phyloP scores from a whole-genome alignment of 1,284 basidiomycete genomes.

The Sporisorium exsertum region DNA sequence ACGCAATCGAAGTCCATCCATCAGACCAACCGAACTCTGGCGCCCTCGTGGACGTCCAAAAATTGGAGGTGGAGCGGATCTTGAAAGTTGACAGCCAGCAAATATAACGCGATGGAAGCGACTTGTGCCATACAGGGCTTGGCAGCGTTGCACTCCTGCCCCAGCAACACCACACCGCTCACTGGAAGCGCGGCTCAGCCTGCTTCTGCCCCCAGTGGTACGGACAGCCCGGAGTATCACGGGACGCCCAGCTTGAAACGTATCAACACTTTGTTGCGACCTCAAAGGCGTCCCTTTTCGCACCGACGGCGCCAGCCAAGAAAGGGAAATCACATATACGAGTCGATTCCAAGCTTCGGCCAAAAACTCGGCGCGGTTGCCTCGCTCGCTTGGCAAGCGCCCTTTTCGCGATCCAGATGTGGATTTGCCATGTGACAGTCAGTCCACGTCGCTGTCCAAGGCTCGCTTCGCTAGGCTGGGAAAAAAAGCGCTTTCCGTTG shows the following conservation, averaged over 20 bases:
- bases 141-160: neutral
- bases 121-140: neutral
- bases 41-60: conserved; percentile 6
- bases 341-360: neutral
- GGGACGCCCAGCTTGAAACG: no score
- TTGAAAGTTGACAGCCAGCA: conserved; percentile 5
- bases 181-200: no score
- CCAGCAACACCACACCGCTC: neutral
- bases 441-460: neutral
- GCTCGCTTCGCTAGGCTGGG: conserved; percentile 4
- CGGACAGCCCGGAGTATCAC: neutral
- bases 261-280: no score
- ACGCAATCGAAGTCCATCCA: neutral
- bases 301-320: no score
- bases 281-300: no score
- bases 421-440: conserved; percentile 5
- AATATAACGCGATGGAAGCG: conserved; percentile 17
- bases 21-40: neutral
- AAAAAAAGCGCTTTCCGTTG: neutral
- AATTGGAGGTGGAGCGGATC: neutral
- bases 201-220: neutral
- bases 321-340: no score
- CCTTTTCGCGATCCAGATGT: neutral
- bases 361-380: neutral
- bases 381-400: conserved; percentile 5